Conservation (phyloP, 2,329 filamentous ascomycete genomes). For the Didymella segeticola region DNA sequence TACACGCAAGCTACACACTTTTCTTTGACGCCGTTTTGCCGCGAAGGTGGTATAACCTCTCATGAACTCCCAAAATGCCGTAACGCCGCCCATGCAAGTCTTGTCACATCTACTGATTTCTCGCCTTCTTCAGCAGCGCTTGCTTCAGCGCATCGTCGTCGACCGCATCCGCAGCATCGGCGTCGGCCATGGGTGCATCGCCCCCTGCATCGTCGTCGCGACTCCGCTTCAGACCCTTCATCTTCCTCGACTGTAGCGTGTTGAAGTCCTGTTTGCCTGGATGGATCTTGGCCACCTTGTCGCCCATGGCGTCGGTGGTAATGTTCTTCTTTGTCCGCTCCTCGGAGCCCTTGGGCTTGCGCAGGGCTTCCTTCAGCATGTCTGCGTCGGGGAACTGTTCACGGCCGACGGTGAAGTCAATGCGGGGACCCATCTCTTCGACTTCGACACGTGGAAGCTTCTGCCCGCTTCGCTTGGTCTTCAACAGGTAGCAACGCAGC, state of each 20-base stretch:
- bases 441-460: conserved; percentile 89
- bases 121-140: conserved; percentile 20
- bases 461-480: conserved; percentile 85
- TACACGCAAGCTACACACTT: conserved; percentile 17
- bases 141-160: conserved; percentile 8
- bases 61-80: conserved; percentile 28
- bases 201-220: conserved; percentile 51
- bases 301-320: conserved; percentile 86
- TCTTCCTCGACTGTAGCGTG: conserved; percentile 93
- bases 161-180: not conserved
- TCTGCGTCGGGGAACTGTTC: conserved; percentile 77
- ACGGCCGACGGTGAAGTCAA: conserved; percentile 88
- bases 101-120: not conserved
- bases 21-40: conserved; percentile 13
- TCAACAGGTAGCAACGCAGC: conserved; percentile 83
- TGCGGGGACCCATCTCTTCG: conserved; percentile 92
- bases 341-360: conserved; percentile 77
- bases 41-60: conserved; percentile 35
- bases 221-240: conserved; percentile 95
- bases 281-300: conserved; percentile 95
- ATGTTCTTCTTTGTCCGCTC: conserved; percentile 96
- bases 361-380: conserved; percentile 88
- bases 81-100: conserved; percentile 41
- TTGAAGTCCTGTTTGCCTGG: conserved; percentile 87
- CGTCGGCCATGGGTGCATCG: conserved; percentile 19